A percentile compares a stretch with the other conserved stretches of the same genome.
These are phyloP conservation scores for Capillidium rhysosporum DNA, from an alignment of 371 early-diverging fungal genomes.

Conservation along the genomic window DNA sequence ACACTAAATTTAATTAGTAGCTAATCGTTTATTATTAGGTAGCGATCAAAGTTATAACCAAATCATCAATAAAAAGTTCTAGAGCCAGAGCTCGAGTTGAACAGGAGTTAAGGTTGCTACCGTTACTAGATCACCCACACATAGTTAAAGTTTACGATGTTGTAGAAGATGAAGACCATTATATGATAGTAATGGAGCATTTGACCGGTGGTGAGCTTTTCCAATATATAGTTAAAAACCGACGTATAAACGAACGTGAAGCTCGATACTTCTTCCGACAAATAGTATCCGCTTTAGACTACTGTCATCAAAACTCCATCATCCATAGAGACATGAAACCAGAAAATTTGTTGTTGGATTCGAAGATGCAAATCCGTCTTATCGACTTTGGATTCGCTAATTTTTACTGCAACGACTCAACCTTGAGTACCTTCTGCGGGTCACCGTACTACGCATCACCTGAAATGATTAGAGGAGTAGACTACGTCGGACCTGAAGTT, in stretches of 20 bases:
- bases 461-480: slow-evolving; percentile 69
- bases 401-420: slow-evolving; percentile 56
- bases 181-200: slow-evolving; percentile 89
- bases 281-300: slow-evolving; percentile 85
- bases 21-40: too few relatives aligned
- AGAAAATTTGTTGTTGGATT: slow-evolving; percentile 53
- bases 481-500: slow-evolving; percentile 86
- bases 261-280: slow-evolving; percentile 27
- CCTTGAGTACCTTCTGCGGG: slow-evolving; percentile 86
- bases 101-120: slow-evolving; percentile 80
- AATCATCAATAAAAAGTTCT: slow-evolving; percentile 49
- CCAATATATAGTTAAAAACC: slow-evolving; percentile 76
- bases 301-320: slow-evolving; percentile 64
- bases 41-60: slow-evolving; percentile 71
- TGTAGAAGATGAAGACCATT: slow-evolving; percentile 52
- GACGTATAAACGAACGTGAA: slow-evolving; percentile 58
- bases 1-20: not conserved
- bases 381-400: slow-evolving; percentile 95
- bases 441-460: slow-evolving; percentile 95
- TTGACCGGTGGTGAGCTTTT: slow-evolving; percentile 93
- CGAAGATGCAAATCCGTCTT: slow-evolving; percentile 13
- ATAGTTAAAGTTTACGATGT: slow-evolving; percentile 49
- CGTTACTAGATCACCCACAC: slow-evolving; percentile 50
- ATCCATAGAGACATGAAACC: slow-evolving; percentile 88
- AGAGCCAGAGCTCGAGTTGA: slow-evolving; percentile 17